A percentile compares a stretch with the other conserved stretches of the same genome.
phyloP scores from a whole-genome alignment of 495 filamentous ascomycete species.

The Podospora pseudopauciseta region DNA sequence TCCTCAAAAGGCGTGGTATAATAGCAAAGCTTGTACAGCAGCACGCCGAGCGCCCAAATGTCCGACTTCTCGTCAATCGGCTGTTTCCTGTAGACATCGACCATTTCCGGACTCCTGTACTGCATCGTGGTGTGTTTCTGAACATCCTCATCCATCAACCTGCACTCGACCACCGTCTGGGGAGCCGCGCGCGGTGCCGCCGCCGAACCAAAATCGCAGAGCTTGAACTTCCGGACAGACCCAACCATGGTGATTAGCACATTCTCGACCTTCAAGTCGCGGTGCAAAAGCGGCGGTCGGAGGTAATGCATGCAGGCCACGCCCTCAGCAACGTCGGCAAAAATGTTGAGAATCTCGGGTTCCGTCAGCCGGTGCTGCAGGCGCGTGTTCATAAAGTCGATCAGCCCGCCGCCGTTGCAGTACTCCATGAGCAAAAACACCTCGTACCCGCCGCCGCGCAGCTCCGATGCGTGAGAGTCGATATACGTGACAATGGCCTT shows the following conservation, averaged over 20 bases:
- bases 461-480: slow-evolving; percentile 93
- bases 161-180: slow-evolving; percentile 77
- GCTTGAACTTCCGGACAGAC: slow-evolving; percentile 69
- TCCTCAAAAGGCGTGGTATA: slow-evolving; percentile 99
- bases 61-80: slow-evolving; percentile 99
- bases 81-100: slow-evolving; percentile 93
- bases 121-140: slow-evolving; percentile 96
- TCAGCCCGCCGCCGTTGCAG: slow-evolving; percentile 78
- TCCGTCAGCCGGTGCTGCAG: slow-evolving; percentile 95
- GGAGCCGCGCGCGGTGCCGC: slow-evolving; percentile 81
- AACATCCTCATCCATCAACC: slow-evolving; percentile 91
- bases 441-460: slow-evolving; percentile 90
- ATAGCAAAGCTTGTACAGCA: slow-evolving; percentile 98
- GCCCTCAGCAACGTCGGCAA: slow-evolving; percentile 90
- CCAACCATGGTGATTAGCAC: slow-evolving; percentile 76
- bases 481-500: slow-evolving; percentile 95
- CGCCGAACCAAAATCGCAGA: slow-evolving; percentile 96
- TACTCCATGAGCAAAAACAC: slow-evolving; percentile 99
- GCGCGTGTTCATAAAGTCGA: slow-evolving; percentile 99
- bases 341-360: slow-evolving; percentile 95
- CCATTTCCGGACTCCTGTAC: slow-evolving; percentile 97
- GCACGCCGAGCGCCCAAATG: slow-evolving; percentile 94
- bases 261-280: slow-evolving; percentile 97
- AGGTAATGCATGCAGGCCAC: slow-evolving; percentile 99
- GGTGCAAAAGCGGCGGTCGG: slow-evolving; percentile 86